Evolutionary conservation across 2,329 filamentous ascomycete species (phyloP).

Genomic region (Aureobasidium leucospermi): DNA sequence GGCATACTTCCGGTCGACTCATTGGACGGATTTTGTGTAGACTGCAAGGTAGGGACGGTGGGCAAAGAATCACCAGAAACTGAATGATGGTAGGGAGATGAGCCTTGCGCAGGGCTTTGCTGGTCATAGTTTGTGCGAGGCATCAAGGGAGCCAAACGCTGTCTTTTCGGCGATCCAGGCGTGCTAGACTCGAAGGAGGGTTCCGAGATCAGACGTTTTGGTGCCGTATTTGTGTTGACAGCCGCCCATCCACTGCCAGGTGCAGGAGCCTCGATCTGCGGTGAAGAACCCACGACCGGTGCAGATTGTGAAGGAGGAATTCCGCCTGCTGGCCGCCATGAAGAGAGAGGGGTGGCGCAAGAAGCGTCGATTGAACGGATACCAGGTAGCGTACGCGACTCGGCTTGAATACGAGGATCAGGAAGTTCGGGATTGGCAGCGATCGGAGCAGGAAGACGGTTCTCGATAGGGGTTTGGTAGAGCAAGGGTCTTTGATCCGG

Average conservation of each 20-base stretch:
- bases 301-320: slow-evolving; percentile 15
- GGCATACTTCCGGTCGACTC: slow-evolving; percentile 22
- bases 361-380: slow-evolving; percentile 14
- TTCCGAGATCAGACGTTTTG: slow-evolving; percentile 33
- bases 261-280: slow-evolving; percentile 20
- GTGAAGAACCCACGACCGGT: slow-evolving; percentile 9
- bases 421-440: neutral
- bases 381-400: slow-evolving; percentile 14
- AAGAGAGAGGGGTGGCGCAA: slow-evolving; percentile 8
- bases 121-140: slow-evolving; percentile 27
- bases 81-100: slow-evolving; percentile 1
- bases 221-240: slow-evolving; percentile 35
- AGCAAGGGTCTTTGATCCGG: slow-evolving; percentile 3
- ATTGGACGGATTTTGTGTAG: slow-evolving; percentile 27
- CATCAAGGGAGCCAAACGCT: slow-evolving; percentile 35
- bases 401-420: neutral
- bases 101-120: slow-evolving; percentile 8
- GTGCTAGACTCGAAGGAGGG: slow-evolving; percentile 23
- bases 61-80: slow-evolving; percentile 10
- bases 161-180: slow-evolving; percentile 38
- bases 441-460: slow-evolving; percentile 8
- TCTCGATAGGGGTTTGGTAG: slow-evolving; percentile 3
- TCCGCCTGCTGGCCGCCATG: slow-evolving; percentile 16
- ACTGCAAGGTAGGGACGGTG: slow-evolving; percentile 8
- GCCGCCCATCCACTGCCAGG: slow-evolving; percentile 35